Percentiles rank a stretch among this genome's conserved stretches.
These are phyloP conservation scores for Aureobasidium melanogenum DNA, from an alignment of 2,329 filamentous ascomycete genomes.

Conservation along the genomic window DNA sequence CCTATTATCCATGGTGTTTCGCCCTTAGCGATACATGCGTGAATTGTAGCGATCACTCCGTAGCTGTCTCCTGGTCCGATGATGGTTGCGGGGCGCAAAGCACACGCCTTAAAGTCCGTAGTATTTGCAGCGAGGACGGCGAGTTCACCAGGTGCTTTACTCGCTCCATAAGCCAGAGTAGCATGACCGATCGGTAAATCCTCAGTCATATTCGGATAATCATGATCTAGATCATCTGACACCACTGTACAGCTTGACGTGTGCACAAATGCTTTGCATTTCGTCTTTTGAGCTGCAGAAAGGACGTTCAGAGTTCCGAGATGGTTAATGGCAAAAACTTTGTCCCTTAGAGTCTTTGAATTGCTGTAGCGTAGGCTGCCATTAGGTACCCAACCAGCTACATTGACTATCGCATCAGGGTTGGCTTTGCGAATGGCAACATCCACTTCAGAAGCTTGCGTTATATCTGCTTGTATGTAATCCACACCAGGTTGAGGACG, in stretches of 20 bases:
- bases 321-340: conserved; percentile 78
- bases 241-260: conserved; percentile 84
- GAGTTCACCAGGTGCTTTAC: conserved; percentile 78
- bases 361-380: conserved; percentile 32
- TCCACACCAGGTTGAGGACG: conserved; percentile 18
- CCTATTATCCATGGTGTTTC: conserved; percentile 76
- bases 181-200: conserved; percentile 67
- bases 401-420: conserved; percentile 85
- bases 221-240: conserved; percentile 63
- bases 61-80: conserved; percentile 77
- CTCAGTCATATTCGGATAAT: conserved; percentile 81
- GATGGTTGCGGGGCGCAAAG: conserved; percentile 80
- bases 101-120: conserved; percentile 61
- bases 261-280: conserved; percentile 77
- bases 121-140: conserved; percentile 67
- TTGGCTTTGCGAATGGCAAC: conserved; percentile 51
- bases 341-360: conserved; percentile 35
- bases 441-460: conserved; percentile 25
- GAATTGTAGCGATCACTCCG: conserved; percentile 62
- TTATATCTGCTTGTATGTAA: conserved; percentile 34
- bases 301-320: conserved; percentile 74
- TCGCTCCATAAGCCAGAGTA: conserved; percentile 73
- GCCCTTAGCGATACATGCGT: conserved; percentile 59
- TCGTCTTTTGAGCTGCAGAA: conserved; percentile 55
- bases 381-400: conserved; percentile 49